Conservation (phyloP, 75 land plant genomes). For the Picea glauca region DNA sequence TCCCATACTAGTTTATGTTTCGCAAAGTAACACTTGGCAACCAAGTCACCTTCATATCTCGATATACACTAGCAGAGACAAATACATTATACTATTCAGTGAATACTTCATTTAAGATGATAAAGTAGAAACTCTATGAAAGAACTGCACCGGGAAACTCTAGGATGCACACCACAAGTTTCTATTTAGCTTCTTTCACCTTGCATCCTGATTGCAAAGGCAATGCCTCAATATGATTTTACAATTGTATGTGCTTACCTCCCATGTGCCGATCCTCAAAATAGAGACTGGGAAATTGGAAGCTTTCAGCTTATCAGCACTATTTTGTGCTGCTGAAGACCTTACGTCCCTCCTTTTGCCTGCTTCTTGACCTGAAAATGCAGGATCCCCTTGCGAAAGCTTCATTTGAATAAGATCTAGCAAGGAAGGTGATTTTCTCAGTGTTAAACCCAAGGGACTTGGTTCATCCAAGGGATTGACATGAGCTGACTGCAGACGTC, state of each 20-base stretch:
- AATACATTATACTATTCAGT: background rate
- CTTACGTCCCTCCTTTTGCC: slow-evolving; percentile 21
- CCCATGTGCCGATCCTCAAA: slow-evolving; percentile 75
- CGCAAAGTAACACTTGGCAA: slow-evolving; percentile 85
- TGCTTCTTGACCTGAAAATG: background rate
- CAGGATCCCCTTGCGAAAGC: slow-evolving; percentile 28
- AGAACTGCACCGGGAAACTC: background rate
- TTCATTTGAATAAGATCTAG: slow-evolving; percentile 76
- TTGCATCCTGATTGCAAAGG: background rate
- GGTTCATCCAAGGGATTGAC: slow-evolving; percentile 83
- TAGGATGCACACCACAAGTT: background rate
- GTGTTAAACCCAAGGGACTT: slow-evolving; percentile 78
- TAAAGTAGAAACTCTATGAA: background rate
- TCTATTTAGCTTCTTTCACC: too few relatives aligned
- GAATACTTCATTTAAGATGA: background rate
- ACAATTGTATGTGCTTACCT: slow-evolving; percentile 61
- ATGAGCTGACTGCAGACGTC: slow-evolving; percentile 11
- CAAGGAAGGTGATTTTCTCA: slow-evolving; percentile 83
- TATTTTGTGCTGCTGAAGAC: slow-evolving; percentile 17
- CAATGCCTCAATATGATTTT: background rate
- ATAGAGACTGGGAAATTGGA: slow-evolving; percentile 59
- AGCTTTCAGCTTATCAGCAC: slow-evolving; percentile 72
- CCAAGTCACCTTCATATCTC: slow-evolving; percentile 68
- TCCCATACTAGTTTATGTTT: slow-evolving; percentile 95
- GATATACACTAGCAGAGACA: slow-evolving; percentile 27